Conservation (phyloP, 129 eudicot genomes). For the Chrysanthemum lavandulifolium region DNA sequence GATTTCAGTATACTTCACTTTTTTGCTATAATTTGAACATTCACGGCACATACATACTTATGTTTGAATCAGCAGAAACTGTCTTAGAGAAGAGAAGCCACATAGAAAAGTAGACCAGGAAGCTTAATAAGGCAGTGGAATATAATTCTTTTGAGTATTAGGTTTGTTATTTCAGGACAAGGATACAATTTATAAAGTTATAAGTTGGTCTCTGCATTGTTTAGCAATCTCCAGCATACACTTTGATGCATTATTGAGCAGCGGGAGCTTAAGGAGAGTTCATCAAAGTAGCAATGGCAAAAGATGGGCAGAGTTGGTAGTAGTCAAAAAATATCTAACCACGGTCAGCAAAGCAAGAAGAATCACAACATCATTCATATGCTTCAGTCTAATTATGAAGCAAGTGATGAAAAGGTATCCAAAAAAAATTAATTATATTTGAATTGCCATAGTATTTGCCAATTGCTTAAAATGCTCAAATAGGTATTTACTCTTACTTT, state of each 20-base stretch:
- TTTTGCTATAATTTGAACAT: not conserved
- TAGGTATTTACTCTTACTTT: not conserved
- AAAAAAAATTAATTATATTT: not conserved
- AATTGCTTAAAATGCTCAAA: not conserved
- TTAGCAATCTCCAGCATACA: not conserved
- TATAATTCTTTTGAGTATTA: not conserved
- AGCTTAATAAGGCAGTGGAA: not conserved
- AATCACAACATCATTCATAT: not conserved
- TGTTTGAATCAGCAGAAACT: slow-evolving; percentile 1
- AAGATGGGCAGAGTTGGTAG: not conserved
- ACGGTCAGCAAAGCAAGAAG: not conserved
- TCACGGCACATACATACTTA: slow-evolving; percentile 7
- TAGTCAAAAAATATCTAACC: not conserved
- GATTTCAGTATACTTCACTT: not conserved
- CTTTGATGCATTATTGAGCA: slow-evolving; percentile 9
- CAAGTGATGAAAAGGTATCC: not conserved
- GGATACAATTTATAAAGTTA: not conserved
- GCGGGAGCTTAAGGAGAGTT: not conserved
- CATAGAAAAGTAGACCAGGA: slow-evolving; percentile 16
- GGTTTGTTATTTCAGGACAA: not conserved
- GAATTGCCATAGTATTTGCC: not conserved
- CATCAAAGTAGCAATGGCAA: not conserved
- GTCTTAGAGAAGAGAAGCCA: not conserved
- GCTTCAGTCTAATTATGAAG: not conserved
- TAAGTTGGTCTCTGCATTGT: not conserved